A percentile compares a stretch with the other conserved stretches of the same genome.
phyloP scores from a whole-genome alignment of 495 filamentous ascomycete species.

The Platismatia glauca region DNA sequence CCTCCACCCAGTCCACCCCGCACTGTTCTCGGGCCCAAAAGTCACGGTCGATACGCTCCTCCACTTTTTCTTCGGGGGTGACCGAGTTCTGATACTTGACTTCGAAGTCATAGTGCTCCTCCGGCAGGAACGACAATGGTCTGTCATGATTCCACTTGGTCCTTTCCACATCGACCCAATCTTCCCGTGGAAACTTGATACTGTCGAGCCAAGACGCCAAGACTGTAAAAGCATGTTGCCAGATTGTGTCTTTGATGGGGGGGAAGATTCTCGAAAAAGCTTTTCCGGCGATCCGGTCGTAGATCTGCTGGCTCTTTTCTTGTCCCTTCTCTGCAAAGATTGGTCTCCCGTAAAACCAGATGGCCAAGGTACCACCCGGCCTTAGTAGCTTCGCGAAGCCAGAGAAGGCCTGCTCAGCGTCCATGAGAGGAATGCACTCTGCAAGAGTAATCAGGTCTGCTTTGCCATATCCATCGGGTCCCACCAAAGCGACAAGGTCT shows the following conservation, averaged over 20 bases:
- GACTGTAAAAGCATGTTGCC: conserved; percentile 12
- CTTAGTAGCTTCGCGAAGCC: conserved; percentile 22
- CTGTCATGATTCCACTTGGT: conserved; percentile 26
- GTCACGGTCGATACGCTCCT: conserved; percentile 7
- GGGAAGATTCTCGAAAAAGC: conserved; percentile 19
- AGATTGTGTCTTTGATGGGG: conserved; percentile 3
- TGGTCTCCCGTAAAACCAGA: conserved; percentile 30
- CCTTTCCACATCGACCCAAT: conserved; percentile 23
- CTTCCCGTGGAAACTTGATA: conserved; percentile 14
- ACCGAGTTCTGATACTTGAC: conserved; percentile 4
- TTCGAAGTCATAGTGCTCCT: conserved; percentile 13
- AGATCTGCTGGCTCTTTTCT: conserved; percentile 20
- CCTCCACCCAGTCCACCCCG: conserved; percentile 10
- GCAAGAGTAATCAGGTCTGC: conserved; percentile 26
- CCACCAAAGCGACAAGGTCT: conserved; percentile 16
- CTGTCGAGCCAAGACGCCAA: conserved; percentile 27
- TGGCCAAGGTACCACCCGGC: conserved; percentile 26
- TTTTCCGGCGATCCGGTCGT: conserved; percentile 14
- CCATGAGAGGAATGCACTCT: conserved; percentile 27
- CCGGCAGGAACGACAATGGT: conserved; percentile 22
- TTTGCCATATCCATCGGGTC: conserved; percentile 10
- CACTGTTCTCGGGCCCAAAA: conserved; percentile 17
- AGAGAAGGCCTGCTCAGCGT: conserved; percentile 20
- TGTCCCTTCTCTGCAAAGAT: conserved; percentile 22
- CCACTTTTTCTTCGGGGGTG: conserved; percentile 9